Percentiles rank a stretch among this genome's conserved stretches.
These are phyloP conservation scores for Trichoderma koningiopsis DNA, from an alignment of 2,329 filamentous ascomycete genomes.

Conservation along the genomic window DNA sequence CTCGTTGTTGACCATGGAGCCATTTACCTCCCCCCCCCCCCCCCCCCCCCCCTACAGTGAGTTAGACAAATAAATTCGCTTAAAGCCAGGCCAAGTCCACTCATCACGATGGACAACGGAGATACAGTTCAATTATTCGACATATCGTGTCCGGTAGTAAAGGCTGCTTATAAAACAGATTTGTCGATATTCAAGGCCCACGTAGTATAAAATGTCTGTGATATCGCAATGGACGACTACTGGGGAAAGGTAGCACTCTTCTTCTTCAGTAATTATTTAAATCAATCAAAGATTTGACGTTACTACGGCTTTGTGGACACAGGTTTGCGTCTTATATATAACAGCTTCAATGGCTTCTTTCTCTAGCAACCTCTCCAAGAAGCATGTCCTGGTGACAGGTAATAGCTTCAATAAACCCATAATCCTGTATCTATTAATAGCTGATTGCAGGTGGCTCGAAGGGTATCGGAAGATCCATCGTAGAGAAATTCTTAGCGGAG, in stretches of 20 bases:
- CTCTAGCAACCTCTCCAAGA: slow-evolving; percentile 1
- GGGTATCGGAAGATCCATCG: slow-evolving; percentile 33
- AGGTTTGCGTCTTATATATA: not conserved
- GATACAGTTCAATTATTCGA: not conserved
- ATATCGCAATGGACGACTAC: not conserved
- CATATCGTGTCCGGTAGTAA: not conserved
- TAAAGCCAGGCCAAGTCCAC: not conserved
- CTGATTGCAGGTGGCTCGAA: slow-evolving; percentile 31
- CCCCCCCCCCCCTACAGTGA: too few relatives aligned
- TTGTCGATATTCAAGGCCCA: not conserved
- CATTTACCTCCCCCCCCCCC: too few relatives aligned
- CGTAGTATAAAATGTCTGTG: not conserved
- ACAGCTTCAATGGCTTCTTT: not conserved
- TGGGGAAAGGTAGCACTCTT: not conserved
- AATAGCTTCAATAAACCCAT: not conserved
- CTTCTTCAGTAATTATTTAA: not conserved
- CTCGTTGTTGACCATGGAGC: not conserved
- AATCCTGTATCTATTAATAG: not conserved
- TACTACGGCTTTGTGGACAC: too few relatives aligned
- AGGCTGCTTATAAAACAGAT: not conserved
- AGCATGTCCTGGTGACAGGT: slow-evolving; percentile 11
- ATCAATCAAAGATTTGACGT: not conserved
- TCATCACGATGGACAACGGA: not conserved
- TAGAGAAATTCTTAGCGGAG: slow-evolving; percentile 31
- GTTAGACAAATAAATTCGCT: not conserved